Base-by-base conservation (phyloP, 768 basidiomycete species). In the Tricholoma sp. region DNA sequence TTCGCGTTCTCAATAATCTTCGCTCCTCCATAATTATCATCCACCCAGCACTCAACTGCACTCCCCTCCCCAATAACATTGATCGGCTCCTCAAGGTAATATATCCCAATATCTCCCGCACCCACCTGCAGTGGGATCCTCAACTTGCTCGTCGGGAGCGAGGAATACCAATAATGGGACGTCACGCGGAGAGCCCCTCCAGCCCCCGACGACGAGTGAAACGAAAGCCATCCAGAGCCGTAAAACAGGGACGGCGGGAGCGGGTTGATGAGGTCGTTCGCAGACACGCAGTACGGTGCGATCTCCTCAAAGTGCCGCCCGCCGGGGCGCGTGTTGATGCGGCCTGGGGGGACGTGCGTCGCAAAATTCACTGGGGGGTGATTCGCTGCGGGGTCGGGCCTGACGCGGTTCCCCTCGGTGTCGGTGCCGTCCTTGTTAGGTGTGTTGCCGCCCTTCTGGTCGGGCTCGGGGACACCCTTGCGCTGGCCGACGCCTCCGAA, bases 241-340 rank as follows among this genome's bases (percentile, higher is more conserved):
- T 88, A 90, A 75, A 98, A 98, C 62, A 98, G 73, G 31, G 91
- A 91, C 0, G 88, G 84, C n/a, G 96, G 96, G 0, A 98, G 79
- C 1, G 97, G 97, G 73, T 98, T 98, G 71, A 99, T 92, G 52
- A 98, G 78, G 69, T 99, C 95, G 71, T 98, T 96, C n/a, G 97
- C 97, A 18, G 87, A 88, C 0, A 92, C 94, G 70, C 97, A 98
- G 74, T 80, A 94, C 6, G 96, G 97, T 37, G 84, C 80, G 51
- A 96, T 83, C 70, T 98, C 97, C 68, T 90, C 83, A 69, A 89
- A 96, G 3, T 82, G 76, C 1, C 74, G 70, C 11, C 68, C 61
- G 1, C 68, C 72, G 2, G 90, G 90, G 2, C 80, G 82, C 6
- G 84, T 82, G 57, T 80, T 81, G 69, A 98, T 86, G 7, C 91